Base-by-base conservation (phyloP, 1,139 yeast genomes). In the Saccharomycopsis crataegensis region DNA sequence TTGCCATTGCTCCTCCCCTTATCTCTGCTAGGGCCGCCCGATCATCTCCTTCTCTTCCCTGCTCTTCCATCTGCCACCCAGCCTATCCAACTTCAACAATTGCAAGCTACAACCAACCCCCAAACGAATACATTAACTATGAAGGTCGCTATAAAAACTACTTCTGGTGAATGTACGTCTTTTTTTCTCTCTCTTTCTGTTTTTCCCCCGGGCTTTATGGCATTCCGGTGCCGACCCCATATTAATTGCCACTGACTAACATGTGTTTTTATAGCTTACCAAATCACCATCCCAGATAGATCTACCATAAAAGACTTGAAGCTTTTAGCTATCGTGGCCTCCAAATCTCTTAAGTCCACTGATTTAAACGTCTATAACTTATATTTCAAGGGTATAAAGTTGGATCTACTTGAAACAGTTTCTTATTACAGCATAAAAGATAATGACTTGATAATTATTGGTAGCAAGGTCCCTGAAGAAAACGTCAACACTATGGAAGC, bases 351-450 rank as follows among this genome's bases (percentile, higher is more conserved):
- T 17, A 55, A 57, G 28, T 52, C 59, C 8, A 37, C 52, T 9
- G 43, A 52, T 40, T 43, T 57, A 9, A 50, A 75, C 49, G 77
- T 79, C 1, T 56, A 64, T 4, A 72, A 72, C 49, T 75, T 77
- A 62, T 78, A 79, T 64, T 71, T 69, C 60, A 73, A 77, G 55
- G 83, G 84, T n/a, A 72, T 69, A 56, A 76, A 72, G 62, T 67
- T 79, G 62, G 70, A 73, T 36, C 59, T 64, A 47, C 60, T 63
- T 11, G 53, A 57, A 16, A 36, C 60, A 2, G 57, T 69, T 33
- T 48, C 62, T 1, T 58, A 60, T n/a, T 67, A 67, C 54, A 65
- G 64, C 9, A 67, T 69, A 44, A 58, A 56, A 2, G 60, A 66
- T 33, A 61, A 64, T 72, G 57, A 55, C 37, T 17, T 43, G 7